Percentiles rank a stretch among this genome's conserved stretches.
phyloP scores from a whole-genome alignment of 2,329 filamentous ascomycete genomes.

The Colletotrichum viniferum region DNA sequence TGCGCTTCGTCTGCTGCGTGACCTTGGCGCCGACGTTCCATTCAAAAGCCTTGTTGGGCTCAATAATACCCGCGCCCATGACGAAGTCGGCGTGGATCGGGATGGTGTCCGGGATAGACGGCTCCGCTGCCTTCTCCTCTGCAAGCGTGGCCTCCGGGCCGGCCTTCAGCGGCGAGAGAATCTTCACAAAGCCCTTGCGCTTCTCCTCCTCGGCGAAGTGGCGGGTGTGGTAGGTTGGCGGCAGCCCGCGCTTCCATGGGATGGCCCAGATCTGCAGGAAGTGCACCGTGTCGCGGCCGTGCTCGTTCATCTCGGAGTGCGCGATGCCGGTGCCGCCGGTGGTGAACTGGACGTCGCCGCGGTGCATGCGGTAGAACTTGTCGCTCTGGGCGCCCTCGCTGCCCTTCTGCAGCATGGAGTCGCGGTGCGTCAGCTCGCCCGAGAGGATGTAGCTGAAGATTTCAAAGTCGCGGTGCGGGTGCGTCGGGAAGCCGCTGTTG shows the following conservation, averaged over 20 bases:
- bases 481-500: conserved; percentile 80
- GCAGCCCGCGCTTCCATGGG: conserved; percentile 75
- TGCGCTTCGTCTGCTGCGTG: conserved; percentile 60
- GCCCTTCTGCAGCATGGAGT: conserved; percentile 79
- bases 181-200: conserved; percentile 70
- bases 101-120: conserved; percentile 69
- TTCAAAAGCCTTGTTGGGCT: conserved; percentile 66
- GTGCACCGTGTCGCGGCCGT: conserved; percentile 72
- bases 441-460: conserved; percentile 89
- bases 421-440: conserved; percentile 86
- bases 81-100: conserved; percentile 84
- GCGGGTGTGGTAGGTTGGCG: conserved; percentile 77
- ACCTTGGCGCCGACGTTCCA: conserved; percentile 72
- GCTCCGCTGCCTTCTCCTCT: conserved; percentile 68
- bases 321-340: conserved; percentile 83
- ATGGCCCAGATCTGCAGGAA: conserved; percentile 91
- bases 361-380: conserved; percentile 72
- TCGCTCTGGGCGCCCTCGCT: conserved; percentile 63
- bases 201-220: conserved; percentile 77
- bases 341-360: conserved; percentile 89
- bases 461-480: conserved; percentile 85
- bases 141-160: conserved; percentile 65
- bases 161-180: conserved; percentile 76
- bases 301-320: conserved; percentile 84
- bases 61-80: conserved; percentile 80